Percentiles rank a stretch among this genome's conserved stretches.
Evolutionary conservation across 495 filamentous ascomycete species (phyloP).

Genomic region (Cudoniella acicularis): DNA sequence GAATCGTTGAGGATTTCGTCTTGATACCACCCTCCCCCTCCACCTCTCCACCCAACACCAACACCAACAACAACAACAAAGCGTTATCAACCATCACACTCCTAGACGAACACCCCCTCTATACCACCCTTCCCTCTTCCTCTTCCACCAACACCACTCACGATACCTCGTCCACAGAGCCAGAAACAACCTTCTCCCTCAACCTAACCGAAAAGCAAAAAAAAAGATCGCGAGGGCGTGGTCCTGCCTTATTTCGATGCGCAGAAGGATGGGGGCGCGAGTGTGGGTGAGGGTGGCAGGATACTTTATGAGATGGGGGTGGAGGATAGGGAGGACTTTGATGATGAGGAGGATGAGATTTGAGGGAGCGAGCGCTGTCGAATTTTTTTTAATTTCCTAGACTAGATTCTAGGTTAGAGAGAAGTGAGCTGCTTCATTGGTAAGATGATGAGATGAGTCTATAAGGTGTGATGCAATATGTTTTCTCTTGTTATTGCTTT

Average conservation of each 20-base stretch:
- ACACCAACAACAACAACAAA: conserved; percentile 20
- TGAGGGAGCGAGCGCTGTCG: too few relatives aligned
- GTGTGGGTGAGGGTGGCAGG: conserved; percentile 76
- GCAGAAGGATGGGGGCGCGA: conserved; percentile 74
- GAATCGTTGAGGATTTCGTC: conserved; percentile 82
- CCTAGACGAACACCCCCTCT: conserved; percentile 74
- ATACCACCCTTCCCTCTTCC: conserved; percentile 41
- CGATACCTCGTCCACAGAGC: too few relatives aligned
- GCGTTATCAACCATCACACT: conserved; percentile 45
- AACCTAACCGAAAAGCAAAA: conserved; percentile 88
- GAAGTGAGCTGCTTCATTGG: too few relatives aligned
- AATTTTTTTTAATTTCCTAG: too few relatives aligned
- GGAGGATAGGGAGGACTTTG: conserved; percentile 83
- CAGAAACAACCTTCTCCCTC: conserved; percentile 73
- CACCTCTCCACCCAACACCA: conserved; percentile 17
- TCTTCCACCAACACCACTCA: conserved; percentile 39
- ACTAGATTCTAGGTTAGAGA: too few relatives aligned
- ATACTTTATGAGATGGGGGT: conserved; percentile 95
- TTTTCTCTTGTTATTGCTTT: too few relatives aligned
- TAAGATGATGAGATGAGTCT: too few relatives aligned
- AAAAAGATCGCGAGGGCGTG: conserved; percentile 76
- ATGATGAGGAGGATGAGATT: conserved; percentile 98
- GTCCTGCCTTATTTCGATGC: conserved; percentile 95
- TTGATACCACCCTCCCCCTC: conserved; percentile 40
- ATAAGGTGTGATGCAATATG: too few relatives aligned